Base-by-base conservation (phyloP, 192 early-diverging fungal species). In the Kickxella alabastrina region DNA sequence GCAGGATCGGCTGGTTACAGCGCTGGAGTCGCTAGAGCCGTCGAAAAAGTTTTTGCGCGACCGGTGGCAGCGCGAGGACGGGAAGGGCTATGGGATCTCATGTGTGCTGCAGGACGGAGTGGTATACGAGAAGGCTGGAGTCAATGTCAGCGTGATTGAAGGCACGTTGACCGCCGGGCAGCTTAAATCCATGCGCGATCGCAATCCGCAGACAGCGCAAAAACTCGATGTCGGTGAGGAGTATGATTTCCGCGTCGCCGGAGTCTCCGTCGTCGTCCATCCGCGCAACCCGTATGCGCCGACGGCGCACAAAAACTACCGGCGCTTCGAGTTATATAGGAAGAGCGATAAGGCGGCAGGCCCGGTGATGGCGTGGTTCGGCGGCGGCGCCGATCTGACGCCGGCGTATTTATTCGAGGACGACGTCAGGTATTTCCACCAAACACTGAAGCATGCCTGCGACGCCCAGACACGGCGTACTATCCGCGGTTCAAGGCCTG, bases 121-220 rank as follows among this genome's bases (percentile, higher is more conserved):
- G 39, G 91, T 91, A 17, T 92, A 92, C 75, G 92, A 96, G 62
- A 96, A 99, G 83, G 96, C 93, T 10, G 96, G 93, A n/a, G 96
- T 99, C 22, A 87, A 87, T 52, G 83, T 95, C 62, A 93, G 91
- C 10, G 78, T 93, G 37, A 88, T 99, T 10, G 83, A 91, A 42
- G 86, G 86, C 26, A 85, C 91, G 57, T 77, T 95, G 43, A 82
- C 88, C n/a, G 69, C 77, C 13, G 83, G 82, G 3, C 87, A 85
- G 32, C 80, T 88, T 6, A 70, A 79, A 42, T 92, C 95, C 44
- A 99, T 99, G 96, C 81, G 89, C 40, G 85, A 89, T n/a, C 82
- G 89, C 25, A 86, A 84, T 40, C 52, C 64, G 18, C 57, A 76
- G 34, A 65, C 61, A 0, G 59, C 66, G 3, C 73, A 83, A 53